These are phyloP conservation scores for Penicillium paxilli DNA, from an alignment of 495 filamentous ascomycete species.

Conservation along the genomic window DNA sequence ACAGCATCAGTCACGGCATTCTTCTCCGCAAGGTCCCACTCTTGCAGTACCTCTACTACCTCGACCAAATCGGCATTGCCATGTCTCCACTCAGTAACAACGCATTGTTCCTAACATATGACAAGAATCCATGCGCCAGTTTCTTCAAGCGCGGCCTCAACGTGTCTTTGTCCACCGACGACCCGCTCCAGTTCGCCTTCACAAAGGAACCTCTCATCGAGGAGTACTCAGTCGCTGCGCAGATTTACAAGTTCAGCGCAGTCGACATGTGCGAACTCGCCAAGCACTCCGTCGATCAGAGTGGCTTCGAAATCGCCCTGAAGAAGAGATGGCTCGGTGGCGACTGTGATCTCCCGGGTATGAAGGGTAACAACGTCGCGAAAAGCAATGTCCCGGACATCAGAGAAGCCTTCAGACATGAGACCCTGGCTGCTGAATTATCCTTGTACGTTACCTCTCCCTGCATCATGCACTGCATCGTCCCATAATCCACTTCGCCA, in stretches of 20 bases:
- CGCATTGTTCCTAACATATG: slow-evolving; percentile 93
- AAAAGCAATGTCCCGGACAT: slow-evolving; percentile 97
- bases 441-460: slow-evolving; percentile 70
- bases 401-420: slow-evolving; percentile 81
- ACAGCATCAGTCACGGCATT: slow-evolving; percentile 96
- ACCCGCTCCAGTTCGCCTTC: slow-evolving; percentile 96
- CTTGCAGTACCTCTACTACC: slow-evolving; percentile 95
- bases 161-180: slow-evolving; percentile 94
- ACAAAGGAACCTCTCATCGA: slow-evolving; percentile 98
- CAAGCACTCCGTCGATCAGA: slow-evolving; percentile 91
- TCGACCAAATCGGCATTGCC: slow-evolving; percentile 96
- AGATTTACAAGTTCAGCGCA: slow-evolving; percentile 96
- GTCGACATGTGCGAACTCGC: slow-evolving; percentile 99
- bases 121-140: slow-evolving; percentile 91
- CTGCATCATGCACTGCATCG: background rate
- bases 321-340: slow-evolving; percentile 89
- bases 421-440: slow-evolving; percentile 78
- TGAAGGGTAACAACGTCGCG: slow-evolving; percentile 81
- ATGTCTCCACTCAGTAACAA: slow-evolving; percentile 99
- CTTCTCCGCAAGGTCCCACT: slow-evolving; percentile 91
- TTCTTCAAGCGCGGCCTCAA: slow-evolving; percentile 95
- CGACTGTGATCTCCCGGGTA: slow-evolving; percentile 70
- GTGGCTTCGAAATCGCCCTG: slow-evolving; percentile 84
- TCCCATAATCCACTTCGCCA: too few species aligned
- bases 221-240: slow-evolving; percentile 95